Evolutionary conservation across 371 early-diverging fungal genomes (phyloP), one percentile per base, ranked within the genome.

Genomic region (Funneliformis caledonium): DNA sequence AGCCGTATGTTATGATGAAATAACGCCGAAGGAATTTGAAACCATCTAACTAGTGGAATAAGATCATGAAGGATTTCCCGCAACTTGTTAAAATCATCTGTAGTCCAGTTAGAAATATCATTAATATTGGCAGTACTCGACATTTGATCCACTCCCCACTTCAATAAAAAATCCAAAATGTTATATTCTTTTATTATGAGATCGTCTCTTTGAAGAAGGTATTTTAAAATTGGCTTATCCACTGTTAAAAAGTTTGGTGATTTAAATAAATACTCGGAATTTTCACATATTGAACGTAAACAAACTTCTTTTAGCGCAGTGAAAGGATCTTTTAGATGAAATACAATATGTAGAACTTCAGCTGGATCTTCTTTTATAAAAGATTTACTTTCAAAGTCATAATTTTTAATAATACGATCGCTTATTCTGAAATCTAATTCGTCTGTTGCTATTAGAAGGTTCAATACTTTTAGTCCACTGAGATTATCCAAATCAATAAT

Each of bases 41-140:
- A 14, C 43, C 42, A 77, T 65, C 26, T 77, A 50, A 77, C 48
- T 26, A 77, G 31, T 47, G 67, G 77, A 43, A 77, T 33, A 14
- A 77, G 10, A n/a, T 77, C 37, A 0, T 70, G 11, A 42, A 70
- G n/a, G 22, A 47, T 70, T 70, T 42, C 70, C 42, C 19, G 16
- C 3, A 70, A 4, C 9, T 45, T 22, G 10, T 12, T 14, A 7
- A 42, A 56, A 75, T 75, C 59, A 37, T 60, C 33, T 33, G 22
- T 14, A 50, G 37, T 26, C 74, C 74, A 73, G 12, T 73, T 73
- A 1, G 50, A 56, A n/a, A 75, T 1, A 31, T 75, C 42, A 60
- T 33, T 19, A 42, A 60, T 75, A 9, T 14, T 33, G 6, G 9
- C 19, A 52, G 16, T 52, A 12, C 33, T 59, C 47, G 72, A 70